phyloP scores from a whole-genome alignment of 306 rosid genomes.

The Cicer chorassanicum region DNA sequence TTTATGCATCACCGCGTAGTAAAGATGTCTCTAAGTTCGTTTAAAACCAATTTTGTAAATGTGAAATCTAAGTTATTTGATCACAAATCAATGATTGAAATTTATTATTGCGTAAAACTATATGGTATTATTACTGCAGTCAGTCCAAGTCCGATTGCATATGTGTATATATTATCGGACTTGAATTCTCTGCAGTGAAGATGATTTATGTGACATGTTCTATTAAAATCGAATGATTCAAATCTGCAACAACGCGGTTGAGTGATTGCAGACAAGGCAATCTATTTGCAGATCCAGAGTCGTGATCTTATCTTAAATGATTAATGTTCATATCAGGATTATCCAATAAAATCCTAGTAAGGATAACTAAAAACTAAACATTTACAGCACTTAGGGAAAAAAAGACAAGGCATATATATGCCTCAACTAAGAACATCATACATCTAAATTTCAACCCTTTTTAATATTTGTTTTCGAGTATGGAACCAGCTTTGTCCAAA shows the following conservation, averaged over 20 bases:
- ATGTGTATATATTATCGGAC: neutral
- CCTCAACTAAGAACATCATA: constrained; percentile 31
- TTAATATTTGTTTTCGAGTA: constrained; percentile 46
- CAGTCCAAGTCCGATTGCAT: too few relatives aligned
- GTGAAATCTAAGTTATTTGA: too few relatives aligned
- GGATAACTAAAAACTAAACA: constrained; percentile 31
- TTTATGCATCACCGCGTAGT: neutral
- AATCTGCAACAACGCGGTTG: neutral
- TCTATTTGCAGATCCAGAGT: neutral
- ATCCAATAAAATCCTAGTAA: constrained; percentile 36
- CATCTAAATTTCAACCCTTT: constrained; percentile 24
- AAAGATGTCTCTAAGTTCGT: too few relatives aligned
- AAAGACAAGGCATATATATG: constrained; percentile 39
- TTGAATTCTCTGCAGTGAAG: neutral
- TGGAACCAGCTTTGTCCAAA: constrained; percentile 23
- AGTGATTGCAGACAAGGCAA: neutral
- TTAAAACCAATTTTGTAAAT: too few relatives aligned
- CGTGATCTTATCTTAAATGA: constrained; percentile 50
- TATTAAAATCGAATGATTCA: neutral
- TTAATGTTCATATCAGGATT: constrained; percentile 40
- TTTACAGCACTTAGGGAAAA: constrained; percentile 34
- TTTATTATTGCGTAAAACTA: neutral
- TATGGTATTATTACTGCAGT: neutral
- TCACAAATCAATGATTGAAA: too few relatives aligned
- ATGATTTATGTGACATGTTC: neutral